These are phyloP conservation scores for Apodospora peruviana DNA, from an alignment of 495 filamentous ascomycete genomes.

Conservation along the genomic window DNA sequence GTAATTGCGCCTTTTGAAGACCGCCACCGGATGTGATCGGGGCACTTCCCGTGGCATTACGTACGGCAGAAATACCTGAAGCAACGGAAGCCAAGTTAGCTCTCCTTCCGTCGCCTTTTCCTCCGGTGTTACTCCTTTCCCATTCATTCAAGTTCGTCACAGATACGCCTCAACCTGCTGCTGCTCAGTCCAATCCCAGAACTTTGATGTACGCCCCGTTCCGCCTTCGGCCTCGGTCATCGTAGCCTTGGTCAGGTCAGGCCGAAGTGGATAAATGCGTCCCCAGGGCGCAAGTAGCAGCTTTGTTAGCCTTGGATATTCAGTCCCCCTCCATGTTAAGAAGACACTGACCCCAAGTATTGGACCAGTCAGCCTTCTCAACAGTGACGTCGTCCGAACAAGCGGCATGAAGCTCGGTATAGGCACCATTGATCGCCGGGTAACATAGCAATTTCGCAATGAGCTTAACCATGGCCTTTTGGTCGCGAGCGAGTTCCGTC, in stretches of 20 bases:
- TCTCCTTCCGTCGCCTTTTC: too few species aligned
- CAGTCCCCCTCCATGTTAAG: too few species aligned
- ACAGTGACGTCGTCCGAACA: slow-evolving; percentile 27
- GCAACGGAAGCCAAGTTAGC: too few species aligned
- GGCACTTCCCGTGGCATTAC: too few species aligned
- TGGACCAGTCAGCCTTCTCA: slow-evolving; percentile 14
- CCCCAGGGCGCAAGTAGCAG: slow-evolving; percentile 21
- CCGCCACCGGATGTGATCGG: too few species aligned
- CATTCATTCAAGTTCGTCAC: slow-evolving; percentile 3
- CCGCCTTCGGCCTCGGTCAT: slow-evolving; percentile 27
- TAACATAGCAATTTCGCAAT: slow-evolving; percentile 11
- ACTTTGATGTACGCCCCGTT: slow-evolving; percentile 25
- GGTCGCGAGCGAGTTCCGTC: slow-evolving; percentile 31
- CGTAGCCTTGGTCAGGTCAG: slow-evolving; percentile 22
- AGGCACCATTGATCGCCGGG: slow-evolving; percentile 34
- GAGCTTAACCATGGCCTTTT: background rate
- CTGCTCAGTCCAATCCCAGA: slow-evolving; percentile 37
- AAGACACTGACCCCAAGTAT: slow-evolving; percentile 1
- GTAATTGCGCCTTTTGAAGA: too few species aligned
- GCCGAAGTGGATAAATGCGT: slow-evolving; percentile 14
- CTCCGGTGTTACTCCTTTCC: too few species aligned
- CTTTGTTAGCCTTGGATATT: too few species aligned
- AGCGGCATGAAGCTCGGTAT: slow-evolving; percentile 41
- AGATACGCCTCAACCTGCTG: slow-evolving; percentile 25
- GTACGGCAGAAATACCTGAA: too few species aligned